Percentiles rank a stretch among this genome's conserved stretches.
These are phyloP conservation scores for Phascolomyces articulosus DNA, from an alignment of 371 early-diverging fungal genomes.

Conservation along the genomic window DNA sequence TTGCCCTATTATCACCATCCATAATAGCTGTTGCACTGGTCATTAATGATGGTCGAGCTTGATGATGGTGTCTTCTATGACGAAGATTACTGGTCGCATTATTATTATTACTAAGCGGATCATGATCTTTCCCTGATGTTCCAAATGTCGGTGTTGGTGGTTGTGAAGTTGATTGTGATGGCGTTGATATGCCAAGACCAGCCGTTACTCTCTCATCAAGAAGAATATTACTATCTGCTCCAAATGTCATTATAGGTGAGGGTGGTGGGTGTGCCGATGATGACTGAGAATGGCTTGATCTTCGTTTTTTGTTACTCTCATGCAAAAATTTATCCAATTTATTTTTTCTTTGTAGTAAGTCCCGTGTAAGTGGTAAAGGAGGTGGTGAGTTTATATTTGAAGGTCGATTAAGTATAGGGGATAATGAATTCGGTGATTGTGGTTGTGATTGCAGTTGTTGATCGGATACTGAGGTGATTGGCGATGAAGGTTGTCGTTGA, in stretches of 20 bases:
- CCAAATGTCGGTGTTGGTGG: neutral
- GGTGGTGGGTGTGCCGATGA: neutral
- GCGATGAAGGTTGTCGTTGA: neutral
- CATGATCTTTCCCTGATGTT: neutral
- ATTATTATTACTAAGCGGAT: neutral
- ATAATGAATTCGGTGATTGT: constrained; percentile 16
- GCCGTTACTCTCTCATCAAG: constrained; percentile 43
- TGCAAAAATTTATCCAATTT: constrained; percentile 37
- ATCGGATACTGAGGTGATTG: neutral
- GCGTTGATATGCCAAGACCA: constrained; percentile 33
- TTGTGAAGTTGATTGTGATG: neutral
- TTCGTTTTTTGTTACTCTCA: constrained; percentile 14
- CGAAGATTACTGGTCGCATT: neutral
- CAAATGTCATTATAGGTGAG: constrained; percentile 11
- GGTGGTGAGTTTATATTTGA: constrained; percentile 1
- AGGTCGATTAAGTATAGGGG: constrained; percentile 9
- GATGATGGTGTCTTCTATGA: neutral
- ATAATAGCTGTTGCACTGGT: constrained; percentile 1
- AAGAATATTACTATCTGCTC: constrained; percentile 12
- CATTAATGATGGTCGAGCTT: constrained; percentile 13
- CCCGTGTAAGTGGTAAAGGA: constrained; percentile 50
- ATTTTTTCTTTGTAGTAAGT: constrained; percentile 42
- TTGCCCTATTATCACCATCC: neutral
- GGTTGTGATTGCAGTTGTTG: neutral
- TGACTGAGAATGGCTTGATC: neutral